A percentile compares a stretch with the other conserved stretches of the same genome.
These are phyloP conservation scores for Trichomonascaceae sp. DNA, from an alignment of 1,139 yeast genomes.

Conservation along the genomic window DNA sequence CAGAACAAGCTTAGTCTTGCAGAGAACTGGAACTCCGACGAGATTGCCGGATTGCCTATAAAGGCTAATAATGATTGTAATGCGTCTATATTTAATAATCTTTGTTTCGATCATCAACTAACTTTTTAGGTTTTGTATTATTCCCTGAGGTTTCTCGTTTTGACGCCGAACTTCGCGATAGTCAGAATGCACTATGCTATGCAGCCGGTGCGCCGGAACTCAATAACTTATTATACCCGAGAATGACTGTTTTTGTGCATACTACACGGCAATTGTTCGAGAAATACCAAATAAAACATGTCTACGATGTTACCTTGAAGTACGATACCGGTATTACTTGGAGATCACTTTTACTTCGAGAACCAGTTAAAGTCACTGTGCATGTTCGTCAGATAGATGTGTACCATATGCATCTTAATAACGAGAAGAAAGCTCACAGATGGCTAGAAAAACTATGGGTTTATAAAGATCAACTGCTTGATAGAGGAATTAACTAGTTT, in stretches of 20 bases:
- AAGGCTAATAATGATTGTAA: neutral
- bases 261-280: slow-evolving; percentile 22
- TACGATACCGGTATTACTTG: slow-evolving; percentile 32
- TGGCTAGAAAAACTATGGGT: slow-evolving; percentile 28
- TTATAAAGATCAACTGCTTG: slow-evolving; percentile 19
- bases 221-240: slow-evolving; percentile 44
- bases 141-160: slow-evolving; percentile 34
- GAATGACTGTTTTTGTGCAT: slow-evolving; percentile 30
- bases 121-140: slow-evolving; percentile 27
- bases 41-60: neutral
- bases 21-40: slow-evolving; percentile 2
- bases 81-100: neutral
- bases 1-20: neutral
- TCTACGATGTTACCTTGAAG: slow-evolving; percentile 49
- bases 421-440: slow-evolving; percentile 32
- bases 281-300: slow-evolving; percentile 15
- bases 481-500: slow-evolving; percentile 1
- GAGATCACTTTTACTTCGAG: slow-evolving; percentile 28
- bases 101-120: slow-evolving; percentile 14
- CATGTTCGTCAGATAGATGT: slow-evolving; percentile 18
- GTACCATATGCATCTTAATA: slow-evolving; percentile 46
- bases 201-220: slow-evolving; percentile 38
- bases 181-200: slow-evolving; percentile 26
- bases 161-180: slow-evolving; percentile 20
- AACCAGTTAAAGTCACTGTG: slow-evolving; percentile 18